Conservation (phyloP, 768 basidiomycete genomes). For the Suillus decipiens region DNA sequence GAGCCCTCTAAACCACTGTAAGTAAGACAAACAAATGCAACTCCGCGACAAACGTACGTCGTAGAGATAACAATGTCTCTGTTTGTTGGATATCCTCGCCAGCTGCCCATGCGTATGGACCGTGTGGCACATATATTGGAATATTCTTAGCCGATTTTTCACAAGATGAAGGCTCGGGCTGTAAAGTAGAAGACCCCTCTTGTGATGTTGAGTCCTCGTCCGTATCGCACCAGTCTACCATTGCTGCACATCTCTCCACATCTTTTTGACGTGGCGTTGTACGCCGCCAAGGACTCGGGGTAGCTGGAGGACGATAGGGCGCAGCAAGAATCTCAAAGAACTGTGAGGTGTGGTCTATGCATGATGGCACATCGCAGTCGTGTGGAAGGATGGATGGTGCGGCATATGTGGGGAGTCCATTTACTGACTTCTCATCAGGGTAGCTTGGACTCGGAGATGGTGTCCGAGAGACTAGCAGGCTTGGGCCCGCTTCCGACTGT, state of each 20-base stretch:
- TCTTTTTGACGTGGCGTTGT: conserved; percentile 22
- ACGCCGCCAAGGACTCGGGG: conserved; percentile 10
- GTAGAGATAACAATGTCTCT: conserved; percentile 26
- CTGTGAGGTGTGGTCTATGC: conserved; percentile 27
- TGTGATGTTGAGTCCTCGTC: not conserved
- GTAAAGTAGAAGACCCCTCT: conserved; percentile 3
- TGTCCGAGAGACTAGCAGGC: not conserved
- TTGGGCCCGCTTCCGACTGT: not conserved
- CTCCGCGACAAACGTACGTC: conserved; percentile 19
- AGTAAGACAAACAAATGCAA: not conserved
- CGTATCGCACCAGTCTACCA: conserved; percentile 29
- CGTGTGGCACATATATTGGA: conserved; percentile 34
- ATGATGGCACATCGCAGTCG: conserved; percentile 16
- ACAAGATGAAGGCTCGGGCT: conserved; percentile 6
- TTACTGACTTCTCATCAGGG: not conserved
- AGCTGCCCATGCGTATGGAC: conserved; percentile 33
- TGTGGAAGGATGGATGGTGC: conserved; percentile 15
- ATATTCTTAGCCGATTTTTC: conserved; percentile 18
- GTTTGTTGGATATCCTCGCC: conserved; percentile 29
- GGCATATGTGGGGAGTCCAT: conserved; percentile 12
- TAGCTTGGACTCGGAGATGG: conserved; percentile 4
- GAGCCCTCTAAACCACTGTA: conserved; percentile 31
- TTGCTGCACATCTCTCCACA: conserved; percentile 25
- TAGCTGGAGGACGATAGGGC: conserved; percentile 21
- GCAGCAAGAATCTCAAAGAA: conserved; percentile 34